Evolutionary conservation across 2,329 filamentous ascomycete genomes (phyloP).

Genomic region (Westerdykella sp.): DNA sequence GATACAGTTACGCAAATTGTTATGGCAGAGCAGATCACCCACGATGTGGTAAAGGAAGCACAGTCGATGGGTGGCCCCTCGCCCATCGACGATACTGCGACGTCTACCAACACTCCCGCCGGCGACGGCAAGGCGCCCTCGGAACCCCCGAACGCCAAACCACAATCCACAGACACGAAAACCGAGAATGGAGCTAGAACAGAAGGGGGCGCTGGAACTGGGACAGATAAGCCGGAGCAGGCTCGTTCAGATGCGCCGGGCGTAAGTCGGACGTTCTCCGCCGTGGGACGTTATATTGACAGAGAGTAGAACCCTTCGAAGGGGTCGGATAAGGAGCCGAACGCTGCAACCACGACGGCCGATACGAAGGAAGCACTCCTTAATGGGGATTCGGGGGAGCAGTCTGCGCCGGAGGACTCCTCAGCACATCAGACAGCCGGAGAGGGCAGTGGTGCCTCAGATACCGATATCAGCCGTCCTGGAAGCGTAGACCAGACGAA

Average conservation of each 20-base stretch:
- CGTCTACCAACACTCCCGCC: conserved; percentile 52
- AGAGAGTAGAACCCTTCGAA: conserved; percentile 8
- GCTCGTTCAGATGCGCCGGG: conserved; percentile 9
- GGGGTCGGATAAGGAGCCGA: conserved; percentile 8
- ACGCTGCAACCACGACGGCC: conserved; percentile 5
- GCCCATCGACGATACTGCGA: conserved; percentile 61
- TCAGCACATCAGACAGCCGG: conserved; percentile 45
- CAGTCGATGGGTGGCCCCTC: conserved; percentile 59
- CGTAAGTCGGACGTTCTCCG: conserved; percentile 17
- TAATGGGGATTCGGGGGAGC: conserved; percentile 34
- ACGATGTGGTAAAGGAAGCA: conserved; percentile 67
- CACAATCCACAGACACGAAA: conserved; percentile 26
- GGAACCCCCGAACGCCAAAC: conserved; percentile 28
- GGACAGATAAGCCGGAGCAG: conserved; percentile 14
- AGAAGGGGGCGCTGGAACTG: conserved; percentile 13
- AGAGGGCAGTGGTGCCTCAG: conserved; percentile 68
- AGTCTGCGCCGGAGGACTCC: conserved; percentile 24
- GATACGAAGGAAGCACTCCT: conserved; percentile 22
- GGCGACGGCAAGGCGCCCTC: conserved; percentile 42
- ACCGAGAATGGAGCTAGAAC: conserved; percentile 20
- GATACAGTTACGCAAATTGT: conserved; percentile 52
- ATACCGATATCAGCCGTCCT: conserved; percentile 63
- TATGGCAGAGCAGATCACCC: conserved; percentile 66
- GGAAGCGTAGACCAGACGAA: conserved; percentile 48
- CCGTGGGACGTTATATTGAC: conserved; percentile 9